These are phyloP conservation scores for Acorus calamus DNA, from an alignment of 106 monocot genomes.

Conservation along the genomic window DNA sequence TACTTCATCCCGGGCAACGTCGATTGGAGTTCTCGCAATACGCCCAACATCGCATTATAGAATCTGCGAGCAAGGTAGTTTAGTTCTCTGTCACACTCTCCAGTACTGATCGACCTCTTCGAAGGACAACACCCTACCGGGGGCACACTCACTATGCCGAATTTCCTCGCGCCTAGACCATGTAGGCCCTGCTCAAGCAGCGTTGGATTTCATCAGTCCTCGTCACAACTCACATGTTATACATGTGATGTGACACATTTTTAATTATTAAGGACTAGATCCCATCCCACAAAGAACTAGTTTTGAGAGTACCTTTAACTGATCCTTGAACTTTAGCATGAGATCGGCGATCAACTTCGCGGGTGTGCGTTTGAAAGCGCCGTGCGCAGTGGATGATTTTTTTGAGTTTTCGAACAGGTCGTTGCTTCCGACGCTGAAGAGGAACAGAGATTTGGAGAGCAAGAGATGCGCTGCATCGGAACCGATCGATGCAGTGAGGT, in stretches of 20 bases:
- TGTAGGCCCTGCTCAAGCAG: conserved; percentile 14
- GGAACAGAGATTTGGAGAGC: conserved; percentile 12
- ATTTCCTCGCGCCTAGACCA: conserved; percentile 27
- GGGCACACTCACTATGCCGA: conserved; percentile 14
- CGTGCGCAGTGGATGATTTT: background rate
- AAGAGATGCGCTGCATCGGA: background rate
- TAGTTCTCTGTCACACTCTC: conserved; percentile 11
- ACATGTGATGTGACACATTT: too few relatives aligned
- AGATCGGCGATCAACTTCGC: conserved; percentile 16
- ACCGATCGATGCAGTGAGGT: background rate
- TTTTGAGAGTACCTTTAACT: conserved; percentile 15
- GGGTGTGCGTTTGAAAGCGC: background rate
- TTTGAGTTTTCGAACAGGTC: conserved; percentile 18
- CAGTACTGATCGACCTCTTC: conserved; percentile 10
- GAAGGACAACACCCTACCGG: conserved; percentile 25
- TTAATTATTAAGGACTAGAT: too few relatives aligned
- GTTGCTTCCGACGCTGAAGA: conserved; percentile 27
- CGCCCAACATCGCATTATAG: conserved; percentile 4
- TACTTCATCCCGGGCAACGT: conserved; percentile 22
- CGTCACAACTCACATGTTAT: too few relatives aligned
- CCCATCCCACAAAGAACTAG: too few relatives aligned
- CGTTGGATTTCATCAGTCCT: background rate
- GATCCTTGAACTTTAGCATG: conserved; percentile 3
- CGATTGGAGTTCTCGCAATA: conserved; percentile 14
- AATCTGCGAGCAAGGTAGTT: conserved; percentile 15